Evolutionary conservation across 2,329 filamentous ascomycete species (phyloP), one percentile per base, ranked within the genome.

Genomic region (Cercospora zeae-maydis): DNA sequence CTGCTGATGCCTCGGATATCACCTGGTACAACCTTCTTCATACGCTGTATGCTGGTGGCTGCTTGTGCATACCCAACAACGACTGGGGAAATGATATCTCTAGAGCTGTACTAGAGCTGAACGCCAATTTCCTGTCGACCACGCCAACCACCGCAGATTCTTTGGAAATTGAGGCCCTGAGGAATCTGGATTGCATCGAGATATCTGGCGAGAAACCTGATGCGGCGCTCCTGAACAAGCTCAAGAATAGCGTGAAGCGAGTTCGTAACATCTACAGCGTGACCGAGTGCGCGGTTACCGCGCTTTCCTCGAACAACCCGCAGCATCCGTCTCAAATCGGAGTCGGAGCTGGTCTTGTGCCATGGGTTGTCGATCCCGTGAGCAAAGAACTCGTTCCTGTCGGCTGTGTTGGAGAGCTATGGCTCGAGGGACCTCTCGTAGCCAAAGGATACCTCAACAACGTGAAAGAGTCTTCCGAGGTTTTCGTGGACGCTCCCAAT

Each of bases 361-460:
- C 55, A 4, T 59, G 58, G 58, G n/a, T 59, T 11, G 31, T 52
- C 10, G 49, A 59, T 9, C 47, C 58, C 7, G 33, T 24, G 14
- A 27, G n/a, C 27, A 33, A 39, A 37, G 47, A 47, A n/a, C 54
- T 54, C 24, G 55, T 27, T 8, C 39, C 52, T 16, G 53, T 59
- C 52, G 65, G 59, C 37, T 63, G 49, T 37, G 31, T 60, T 6
- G 80, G 80, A 13, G 80, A 82, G 65, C 69, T 82, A 57, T 66
- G 81, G 0, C 63, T 82, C 1, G 79, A 81, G 66, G 79, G 80
- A 6, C 76, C 76, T 39, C 77, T 76, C n/a, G 70, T 82, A n/a
- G 78, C 75, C 1, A 73, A 74, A 14, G 80, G 75, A 8, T 82
- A 82, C 59, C 72, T 81, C 9, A 68, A 71, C 31, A 67, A 71